A percentile compares a stretch with the other conserved stretches of the same genome.
phyloP scores from a whole-genome alignment of 1,284 basidiomycete genomes.

The Fomitopsis schrenkii region DNA sequence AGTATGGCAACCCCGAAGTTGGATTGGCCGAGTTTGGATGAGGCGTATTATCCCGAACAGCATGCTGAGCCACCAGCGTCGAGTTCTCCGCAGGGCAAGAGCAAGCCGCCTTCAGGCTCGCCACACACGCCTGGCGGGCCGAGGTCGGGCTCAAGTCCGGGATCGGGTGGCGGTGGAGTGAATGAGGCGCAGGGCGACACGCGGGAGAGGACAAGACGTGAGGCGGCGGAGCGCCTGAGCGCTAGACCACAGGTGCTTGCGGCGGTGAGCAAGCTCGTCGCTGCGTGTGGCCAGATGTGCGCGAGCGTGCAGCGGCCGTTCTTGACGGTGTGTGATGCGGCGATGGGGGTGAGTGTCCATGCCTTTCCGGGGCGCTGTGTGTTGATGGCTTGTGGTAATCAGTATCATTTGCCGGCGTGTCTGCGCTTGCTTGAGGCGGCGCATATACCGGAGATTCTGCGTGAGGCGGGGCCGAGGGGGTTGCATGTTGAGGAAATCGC shows the following conservation, averaged over 20 bases:
- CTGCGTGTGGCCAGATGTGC: conserved; percentile 62
- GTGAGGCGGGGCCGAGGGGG: conserved; percentile 52
- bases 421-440: conserved; percentile 64
- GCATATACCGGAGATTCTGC: conserved; percentile 61
- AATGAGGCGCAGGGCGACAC: background rate
- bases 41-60: background rate
- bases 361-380: background rate
- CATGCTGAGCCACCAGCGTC: background rate
- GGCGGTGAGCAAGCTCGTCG: conserved; percentile 59
- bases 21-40: conserved; percentile 4
- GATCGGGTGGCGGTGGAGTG: background rate
- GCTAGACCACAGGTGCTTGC: conserved; percentile 51
- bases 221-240: background rate
- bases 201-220: conserved; percentile 3
- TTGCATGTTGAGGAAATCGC: conserved; percentile 57
- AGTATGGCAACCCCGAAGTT: background rate
- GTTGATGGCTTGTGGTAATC: background rate
- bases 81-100: background rate
- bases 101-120: background rate
- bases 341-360: conserved; percentile 50
- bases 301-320: conserved; percentile 64
- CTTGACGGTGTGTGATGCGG: conserved; percentile 60
- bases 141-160: background rate
- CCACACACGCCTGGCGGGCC: background rate
- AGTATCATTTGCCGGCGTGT: conserved; percentile 72